A percentile compares a stretch with the other conserved stretches of the same genome.
These are phyloP conservation scores for Diaporthe citri DNA, from an alignment of 2,329 filamentous ascomycete species.

Conservation along the genomic window DNA sequence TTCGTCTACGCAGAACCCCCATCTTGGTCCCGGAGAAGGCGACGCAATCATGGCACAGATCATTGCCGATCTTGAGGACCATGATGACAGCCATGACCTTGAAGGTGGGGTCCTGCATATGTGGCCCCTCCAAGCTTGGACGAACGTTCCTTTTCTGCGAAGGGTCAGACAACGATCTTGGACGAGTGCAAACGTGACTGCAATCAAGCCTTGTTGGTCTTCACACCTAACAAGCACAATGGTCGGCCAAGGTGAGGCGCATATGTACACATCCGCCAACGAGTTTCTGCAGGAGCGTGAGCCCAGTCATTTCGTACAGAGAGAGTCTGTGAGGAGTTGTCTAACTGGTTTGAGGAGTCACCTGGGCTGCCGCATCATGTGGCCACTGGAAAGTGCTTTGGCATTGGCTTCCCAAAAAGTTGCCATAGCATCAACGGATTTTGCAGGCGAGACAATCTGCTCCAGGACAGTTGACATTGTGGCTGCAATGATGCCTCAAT, in stretches of 20 bases:
- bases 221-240: constrained; percentile 16
- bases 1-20: not conserved
- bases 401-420: not conserved
- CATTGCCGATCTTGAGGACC: constrained; percentile 6
- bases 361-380: constrained; percentile 34
- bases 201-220: constrained; percentile 23
- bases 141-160: not conserved
- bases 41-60: constrained; percentile 19
- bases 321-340: constrained; percentile 12
- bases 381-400: constrained; percentile 17
- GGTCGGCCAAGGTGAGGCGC: constrained; percentile 3
- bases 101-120: not conserved
- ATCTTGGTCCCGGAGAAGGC: constrained; percentile 1
- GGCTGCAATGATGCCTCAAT: constrained; percentile 26
- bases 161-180: not conserved
- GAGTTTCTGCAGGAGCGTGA: not conserved
- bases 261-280: not conserved
- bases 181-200: not conserved
- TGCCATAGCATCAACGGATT: not conserved
- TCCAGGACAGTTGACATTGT: constrained; percentile 16
- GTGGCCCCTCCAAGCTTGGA: not conserved
- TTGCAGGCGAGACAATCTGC: not conserved
- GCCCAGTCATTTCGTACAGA: not conserved
- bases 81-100: constrained; percentile 18
- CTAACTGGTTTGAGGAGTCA: constrained; percentile 23